phyloP scores from a whole-genome alignment of 306 rosid genomes.

The Vigna reflexopilosa region DNA sequence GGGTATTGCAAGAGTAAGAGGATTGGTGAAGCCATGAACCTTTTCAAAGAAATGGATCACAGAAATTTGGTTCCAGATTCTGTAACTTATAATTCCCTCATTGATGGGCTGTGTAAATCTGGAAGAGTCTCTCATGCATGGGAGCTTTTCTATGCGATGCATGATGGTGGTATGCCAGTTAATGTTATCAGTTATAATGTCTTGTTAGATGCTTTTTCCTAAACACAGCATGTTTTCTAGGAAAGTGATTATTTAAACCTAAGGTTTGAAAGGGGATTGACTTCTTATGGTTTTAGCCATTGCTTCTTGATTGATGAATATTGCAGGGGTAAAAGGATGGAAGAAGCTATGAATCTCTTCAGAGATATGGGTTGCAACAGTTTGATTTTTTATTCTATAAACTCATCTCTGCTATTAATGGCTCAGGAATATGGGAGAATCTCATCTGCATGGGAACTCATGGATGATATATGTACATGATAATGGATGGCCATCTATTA shows the following conservation, averaged over 20 bases:
- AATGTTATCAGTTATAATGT: conserved; percentile 39
- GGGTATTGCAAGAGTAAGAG: conserved; percentile 46
- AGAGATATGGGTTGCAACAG: not conserved
- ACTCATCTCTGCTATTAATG: conserved; percentile 21
- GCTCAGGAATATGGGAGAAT: conserved; percentile 21
- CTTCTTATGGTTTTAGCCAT: not conserved
- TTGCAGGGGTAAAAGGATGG: not conserved
- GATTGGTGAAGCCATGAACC: conserved; percentile 43
- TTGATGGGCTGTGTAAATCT: conserved; percentile 39
- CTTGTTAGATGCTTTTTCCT: conserved; percentile 41
- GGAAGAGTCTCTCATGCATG: conserved; percentile 42
- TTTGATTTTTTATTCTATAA: conserved; percentile 19
- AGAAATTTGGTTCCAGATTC: conserved; percentile 46
- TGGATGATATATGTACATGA: not conserved
- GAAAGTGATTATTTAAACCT: conserved; percentile 17
- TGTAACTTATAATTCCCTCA: conserved; percentile 44
- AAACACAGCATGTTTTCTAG: conserved; percentile 28
- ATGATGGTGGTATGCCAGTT: conserved; percentile 15
- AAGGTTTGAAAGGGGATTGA: not conserved
- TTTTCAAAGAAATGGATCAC: conserved; percentile 33
- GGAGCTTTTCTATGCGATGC: conserved; percentile 45
- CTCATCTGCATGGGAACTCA: conserved; percentile 27
- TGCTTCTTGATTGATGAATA: conserved; percentile 22
- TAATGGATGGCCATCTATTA: not conserved
- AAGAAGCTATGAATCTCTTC: conserved; percentile 18